Evolutionary conservation across 768 basidiomycete genomes (phyloP).

Genomic region (Rhodocollybia butyracea): DNA sequence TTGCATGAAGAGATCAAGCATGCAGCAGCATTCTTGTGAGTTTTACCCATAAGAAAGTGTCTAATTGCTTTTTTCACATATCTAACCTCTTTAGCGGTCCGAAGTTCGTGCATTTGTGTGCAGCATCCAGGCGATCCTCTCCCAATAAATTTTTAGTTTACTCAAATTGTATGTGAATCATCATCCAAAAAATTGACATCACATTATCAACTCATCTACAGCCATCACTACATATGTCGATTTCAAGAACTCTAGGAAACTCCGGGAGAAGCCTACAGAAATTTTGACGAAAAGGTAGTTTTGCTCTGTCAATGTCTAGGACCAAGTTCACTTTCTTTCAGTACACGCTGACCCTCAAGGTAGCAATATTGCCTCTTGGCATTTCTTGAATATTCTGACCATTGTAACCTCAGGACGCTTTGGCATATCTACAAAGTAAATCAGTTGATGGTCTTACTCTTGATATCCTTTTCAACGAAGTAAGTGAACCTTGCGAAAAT

Average conservation of each 20-base stretch:
- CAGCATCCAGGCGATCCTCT: background rate
- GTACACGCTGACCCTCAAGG: background rate
- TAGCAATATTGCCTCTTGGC: background rate
- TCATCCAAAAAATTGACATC: background rate
- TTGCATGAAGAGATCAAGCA: background rate
- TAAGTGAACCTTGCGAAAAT: background rate
- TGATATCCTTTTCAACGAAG: background rate
- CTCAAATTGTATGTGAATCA: background rate
- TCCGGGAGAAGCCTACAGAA: background rate
- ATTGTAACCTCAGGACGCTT: background rate
- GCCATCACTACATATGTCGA: background rate
- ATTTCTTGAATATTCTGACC: background rate
- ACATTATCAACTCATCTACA: background rate
- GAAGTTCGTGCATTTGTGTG: background rate
- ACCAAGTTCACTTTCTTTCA: background rate
- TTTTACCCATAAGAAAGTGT: background rate
- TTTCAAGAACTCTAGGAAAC: background rate
- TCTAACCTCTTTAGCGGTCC: background rate
- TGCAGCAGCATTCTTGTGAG: background rate
- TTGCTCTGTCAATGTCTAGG: background rate
- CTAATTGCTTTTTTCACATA: background rate
- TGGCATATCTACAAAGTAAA: background rate
- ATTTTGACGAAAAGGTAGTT: background rate
- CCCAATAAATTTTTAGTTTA: background rate
- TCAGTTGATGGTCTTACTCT: background rate